phyloP scores from a whole-genome alignment of 2,329 filamentous ascomycete species.

The Aspergillus ochraceus region DNA sequence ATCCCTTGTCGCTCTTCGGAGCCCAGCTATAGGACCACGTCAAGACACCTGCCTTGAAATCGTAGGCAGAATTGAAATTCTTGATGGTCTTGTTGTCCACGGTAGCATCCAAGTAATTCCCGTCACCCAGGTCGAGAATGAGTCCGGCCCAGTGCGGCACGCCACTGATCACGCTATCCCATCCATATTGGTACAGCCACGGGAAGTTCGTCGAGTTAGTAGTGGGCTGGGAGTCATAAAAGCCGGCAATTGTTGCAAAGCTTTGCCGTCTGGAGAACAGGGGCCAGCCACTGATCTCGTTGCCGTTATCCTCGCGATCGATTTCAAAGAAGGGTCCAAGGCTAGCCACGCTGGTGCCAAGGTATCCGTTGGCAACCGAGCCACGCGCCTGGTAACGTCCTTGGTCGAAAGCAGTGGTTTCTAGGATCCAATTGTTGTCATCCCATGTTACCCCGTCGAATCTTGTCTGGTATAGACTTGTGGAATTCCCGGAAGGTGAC shows the following conservation, averaged over 20 bases:
- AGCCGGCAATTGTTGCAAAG: conserved; percentile 68
- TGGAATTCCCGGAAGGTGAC: conserved; percentile 12
- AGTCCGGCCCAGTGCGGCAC: conserved; percentile 68
- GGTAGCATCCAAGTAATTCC: conserved; percentile 59
- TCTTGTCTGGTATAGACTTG: conserved; percentile 47
- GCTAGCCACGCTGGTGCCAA: conserved; percentile 65
- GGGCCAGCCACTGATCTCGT: conserved; percentile 66
- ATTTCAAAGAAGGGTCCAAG: conserved; percentile 64
- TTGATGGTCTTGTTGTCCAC: conserved; percentile 60
- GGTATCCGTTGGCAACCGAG: conserved; percentile 63
- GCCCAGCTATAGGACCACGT: conserved; percentile 68
- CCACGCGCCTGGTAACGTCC: conserved; percentile 62
- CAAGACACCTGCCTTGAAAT: conserved; percentile 63
- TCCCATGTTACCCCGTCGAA: conserved; percentile 60
- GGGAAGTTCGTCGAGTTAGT: conserved; percentile 64
- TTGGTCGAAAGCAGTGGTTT: conserved; percentile 54
- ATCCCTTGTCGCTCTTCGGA: conserved; percentile 48
- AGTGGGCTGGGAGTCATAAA: conserved; percentile 61
- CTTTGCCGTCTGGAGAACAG: conserved; percentile 63
- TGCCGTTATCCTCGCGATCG: conserved; percentile 51
- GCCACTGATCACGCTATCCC: conserved; percentile 69
- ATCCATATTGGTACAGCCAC: conserved; percentile 69
- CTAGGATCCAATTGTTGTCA: conserved; percentile 57
- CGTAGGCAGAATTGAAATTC: conserved; percentile 61
- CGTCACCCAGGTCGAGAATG: conserved; percentile 56